Base-by-base conservation (phyloP, 331 rosid genomes). In the Stylosanthes scabra region DNA sequence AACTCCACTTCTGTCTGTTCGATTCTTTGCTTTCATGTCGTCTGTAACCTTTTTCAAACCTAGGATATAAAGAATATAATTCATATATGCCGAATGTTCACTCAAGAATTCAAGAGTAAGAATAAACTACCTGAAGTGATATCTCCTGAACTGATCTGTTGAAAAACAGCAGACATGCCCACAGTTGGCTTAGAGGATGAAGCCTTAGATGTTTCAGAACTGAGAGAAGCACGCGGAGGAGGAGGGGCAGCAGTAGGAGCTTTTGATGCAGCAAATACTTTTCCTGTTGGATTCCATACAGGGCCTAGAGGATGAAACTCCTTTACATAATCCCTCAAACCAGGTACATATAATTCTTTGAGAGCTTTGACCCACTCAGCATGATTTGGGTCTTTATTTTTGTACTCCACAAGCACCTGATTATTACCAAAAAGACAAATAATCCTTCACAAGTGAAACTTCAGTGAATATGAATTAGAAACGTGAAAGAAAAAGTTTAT, bases 291-390 rank as follows among this genome's bases (percentile, higher is more conserved):
- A 66, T 85, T 88, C 99, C 99, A 94, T 58, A 83, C 88, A 64
- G 97, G 97, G 67, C 99, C 99, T 83, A 91, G 77, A 9, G 99
- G 97, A 84, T 87, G 78, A 81, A 79, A 80, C 70, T 85, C 80
- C 86, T 94, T 94, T 60, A 94, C 92, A 71, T 88, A 94, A 59
- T 94, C 99, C 75, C 93, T 88, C 86, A 94, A 78, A 72, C 99
- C 99, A 76, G 99, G 96, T 3, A 94, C 58, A 82, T 94, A 94
- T 71, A 94, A 86, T 74, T 94, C 99, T 86, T 94, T 94, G 49
- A 94, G 75, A 72, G 99, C 95, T 89, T 90, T 94, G 75, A 85
- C 97, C 97, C 97, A 94, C 86, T 94, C 97, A 55, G 91, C 88
- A 77, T 94, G 99, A 85, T 87, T 86, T 64, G 92, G 87, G 80